Evolutionary conservation across 2,329 filamentous ascomycete genomes (phyloP).

Genomic region (Penicillium sp.): DNA sequence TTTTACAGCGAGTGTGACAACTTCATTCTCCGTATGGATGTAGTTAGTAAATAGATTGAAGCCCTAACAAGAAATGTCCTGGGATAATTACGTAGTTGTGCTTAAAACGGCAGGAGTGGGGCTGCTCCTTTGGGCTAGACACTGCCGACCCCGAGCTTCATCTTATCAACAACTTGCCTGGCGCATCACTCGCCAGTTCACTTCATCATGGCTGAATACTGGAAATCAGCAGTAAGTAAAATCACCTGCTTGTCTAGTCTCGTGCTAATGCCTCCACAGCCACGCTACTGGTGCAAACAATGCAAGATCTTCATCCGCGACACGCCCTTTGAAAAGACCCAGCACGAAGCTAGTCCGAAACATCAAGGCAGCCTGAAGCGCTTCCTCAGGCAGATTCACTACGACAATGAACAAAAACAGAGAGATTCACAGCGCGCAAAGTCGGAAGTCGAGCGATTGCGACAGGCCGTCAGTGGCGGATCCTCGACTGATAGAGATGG

Average conservation of each 20-base stretch:
- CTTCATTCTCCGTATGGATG: too few species aligned
- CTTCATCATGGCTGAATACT: slow-evolving; percentile 81
- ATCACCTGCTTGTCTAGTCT: not conserved
- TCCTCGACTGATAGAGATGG: slow-evolving; percentile 26
- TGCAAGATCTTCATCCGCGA: slow-evolving; percentile 88
- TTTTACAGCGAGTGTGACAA: too few species aligned
- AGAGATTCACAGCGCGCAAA: slow-evolving; percentile 78
- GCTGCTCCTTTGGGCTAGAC: slow-evolving; percentile 16
- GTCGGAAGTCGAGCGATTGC: slow-evolving; percentile 79
- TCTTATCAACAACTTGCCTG: slow-evolving; percentile 16
- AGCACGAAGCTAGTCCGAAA: slow-evolving; percentile 81
- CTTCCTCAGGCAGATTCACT: slow-evolving; percentile 83
- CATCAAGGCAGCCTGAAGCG: slow-evolving; percentile 86
- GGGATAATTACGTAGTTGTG: too few species aligned
- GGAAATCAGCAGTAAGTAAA: slow-evolving; percentile 77
- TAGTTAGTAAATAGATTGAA: too few species aligned
- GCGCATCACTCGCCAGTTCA: not conserved
- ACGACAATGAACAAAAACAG: slow-evolving; percentile 73
- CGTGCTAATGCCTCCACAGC: slow-evolving; percentile 45
- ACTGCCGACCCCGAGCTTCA: slow-evolving; percentile 2
- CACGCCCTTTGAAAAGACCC: slow-evolving; percentile 80
- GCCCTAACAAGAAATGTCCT: too few species aligned
- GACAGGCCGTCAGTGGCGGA: slow-evolving; percentile 63
- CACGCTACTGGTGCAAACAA: slow-evolving; percentile 98
- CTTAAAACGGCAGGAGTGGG: not conserved